Base-by-base conservation (phyloP, 495 filamentous ascomycete genomes). In the Cercophora newfieldiana region DNA sequence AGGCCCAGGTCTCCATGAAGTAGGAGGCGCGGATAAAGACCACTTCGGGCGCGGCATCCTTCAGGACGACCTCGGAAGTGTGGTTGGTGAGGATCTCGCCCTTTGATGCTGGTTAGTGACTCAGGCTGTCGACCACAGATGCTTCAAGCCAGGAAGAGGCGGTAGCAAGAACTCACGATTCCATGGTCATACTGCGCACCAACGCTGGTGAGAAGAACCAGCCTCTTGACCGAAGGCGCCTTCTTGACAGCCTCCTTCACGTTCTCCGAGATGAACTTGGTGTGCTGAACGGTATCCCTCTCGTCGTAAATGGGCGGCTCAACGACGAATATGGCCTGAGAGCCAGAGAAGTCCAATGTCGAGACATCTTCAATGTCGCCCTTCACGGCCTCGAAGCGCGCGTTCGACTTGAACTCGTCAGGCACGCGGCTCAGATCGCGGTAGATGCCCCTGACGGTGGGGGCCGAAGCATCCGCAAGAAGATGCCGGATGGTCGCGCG, bases 1-100 rank as follows among this genome's bases (percentile, higher is more conserved):
- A 50, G 6, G 51, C 67, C 67, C 67, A 73, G 61, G 71, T 75
- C 56, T 75, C 69, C 69, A 73, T 72, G 26, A 75, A 73, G 58
- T 68, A 73, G n/a, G 28, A 30, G 56, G 59, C 62, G 14, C 73
- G 71, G 21, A 75, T 64, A 50, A 73, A 67, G 16, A 73, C 62
- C 3, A 68, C 63, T 51, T 73, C 67, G 26, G 53, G 58, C 2
- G 62, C 55, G 21, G 67, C 49, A 22, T 69, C 70, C 0, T 33
- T 12, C 5, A 72, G 56, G 19, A 68, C 14, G 1, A 21, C 22
- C 28, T 75, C 73, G 19, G 73, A 69, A 1, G 51, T 62, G 51
- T 73, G 65, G 63, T 67, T 71, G 3, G 61, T 61, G 12, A 66
- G 26, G 47, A 75, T 68, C 25, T 73, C 73, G 28, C 73, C 73